Conservation (phyloP, 495 filamentous ascomycete species). For the Jackrogersella minutella region DNA sequence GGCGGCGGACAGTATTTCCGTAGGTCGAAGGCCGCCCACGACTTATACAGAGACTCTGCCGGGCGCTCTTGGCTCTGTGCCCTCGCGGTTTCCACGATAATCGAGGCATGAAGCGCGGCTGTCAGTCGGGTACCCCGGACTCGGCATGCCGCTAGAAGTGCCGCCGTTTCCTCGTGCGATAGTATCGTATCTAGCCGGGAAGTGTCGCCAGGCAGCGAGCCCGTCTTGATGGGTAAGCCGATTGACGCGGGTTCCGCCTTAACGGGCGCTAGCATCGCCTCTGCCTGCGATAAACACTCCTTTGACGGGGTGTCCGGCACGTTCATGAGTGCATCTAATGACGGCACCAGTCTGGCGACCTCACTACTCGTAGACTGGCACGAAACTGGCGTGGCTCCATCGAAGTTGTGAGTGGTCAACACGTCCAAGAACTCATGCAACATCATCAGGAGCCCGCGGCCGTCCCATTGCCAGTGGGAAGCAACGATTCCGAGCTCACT, state of each 20-base stretch:
- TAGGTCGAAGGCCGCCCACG: slow-evolving; percentile 19
- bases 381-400: background rate
- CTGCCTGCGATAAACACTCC: background rate
- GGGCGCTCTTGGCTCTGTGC: background rate
- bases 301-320: background rate
- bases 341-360: background rate
- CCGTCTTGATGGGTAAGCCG: background rate
- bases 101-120: slow-evolving; percentile 6
- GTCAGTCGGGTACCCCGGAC: background rate
- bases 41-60: slow-evolving; percentile 1
- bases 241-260: slow-evolving; percentile 2
- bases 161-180: background rate
- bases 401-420: background rate
- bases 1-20: slow-evolving; percentile 10
- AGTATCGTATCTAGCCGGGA: background rate
- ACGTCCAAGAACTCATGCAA: background rate
- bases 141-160: background rate
- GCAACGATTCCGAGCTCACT: slow-evolving; percentile 11
- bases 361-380: background rate
- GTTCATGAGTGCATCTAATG: background rate
- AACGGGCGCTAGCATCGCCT: slow-evolving; percentile 5
- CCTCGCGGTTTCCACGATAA: background rate
- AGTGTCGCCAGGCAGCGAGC: background rate
- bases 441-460: slow-evolving; percentile 9
- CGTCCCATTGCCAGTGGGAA: slow-evolving; percentile 17